Evolutionary conservation across 1,139 yeast species (phyloP), one percentile per base, ranked within the genome.

Genomic region (Geotrichum aggregatum): DNA sequence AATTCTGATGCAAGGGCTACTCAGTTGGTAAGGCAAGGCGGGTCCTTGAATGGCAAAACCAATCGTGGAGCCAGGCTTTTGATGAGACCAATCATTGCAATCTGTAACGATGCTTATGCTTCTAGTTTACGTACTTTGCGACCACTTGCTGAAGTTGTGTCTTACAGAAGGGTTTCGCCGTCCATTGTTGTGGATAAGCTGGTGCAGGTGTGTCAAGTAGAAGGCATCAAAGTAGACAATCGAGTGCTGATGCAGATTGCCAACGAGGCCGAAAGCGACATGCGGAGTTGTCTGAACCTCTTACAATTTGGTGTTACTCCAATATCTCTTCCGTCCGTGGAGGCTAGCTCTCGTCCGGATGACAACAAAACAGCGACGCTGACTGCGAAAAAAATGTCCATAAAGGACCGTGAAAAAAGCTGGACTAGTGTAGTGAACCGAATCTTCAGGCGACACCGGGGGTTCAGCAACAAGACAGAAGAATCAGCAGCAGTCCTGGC

Each of bases 21-120:
- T 3, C 44, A 48, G 19, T 39, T 41, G 18, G 30, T 46, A 19
- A 40, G 22, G 22, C 22, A 42, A 22, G 41, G 42, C 24, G 51
- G 47, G 13, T 26, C 49, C 22, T 21, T 30, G 10, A 44, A 35
- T 11, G 39, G 31, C 40, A 43, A 44, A 14, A 11, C 41, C 4
- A 33, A n/a, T 24, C 66, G 56, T 50, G 60, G 44, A 59, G 65
- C 61, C 56, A 75, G 73, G 41, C 69, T 83, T 3, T 68, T 91
- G 45, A 74, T 77, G 59, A 75, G 98, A 58, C 98, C 98, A 0
- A 88, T 92, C 19, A 87, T 92, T 51, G 92, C 96, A 47, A 80
- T 92, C 54, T 95, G 98, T 65, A 92, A 92, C 66, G 96, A 92
- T 63, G 76, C 84, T 0, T 91, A 85, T 64, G 78, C 87, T 1